phyloP scores from a whole-genome alignment of 2,329 filamentous ascomycete species.

The Cladosporium phlei region DNA sequence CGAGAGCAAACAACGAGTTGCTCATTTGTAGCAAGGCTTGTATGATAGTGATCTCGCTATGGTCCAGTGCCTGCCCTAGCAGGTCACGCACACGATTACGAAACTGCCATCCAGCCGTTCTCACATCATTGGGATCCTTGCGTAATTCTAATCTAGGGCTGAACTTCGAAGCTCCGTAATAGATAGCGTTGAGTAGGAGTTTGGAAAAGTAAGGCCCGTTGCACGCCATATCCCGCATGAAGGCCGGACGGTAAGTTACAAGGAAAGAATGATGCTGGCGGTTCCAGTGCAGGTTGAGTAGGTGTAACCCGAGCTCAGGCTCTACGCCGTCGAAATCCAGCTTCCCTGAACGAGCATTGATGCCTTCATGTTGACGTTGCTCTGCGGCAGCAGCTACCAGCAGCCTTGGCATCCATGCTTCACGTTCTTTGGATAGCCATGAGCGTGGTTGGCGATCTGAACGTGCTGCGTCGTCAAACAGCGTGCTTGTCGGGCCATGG shows the following conservation, averaged over 20 bases:
- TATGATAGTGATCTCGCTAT: constrained; percentile 6
- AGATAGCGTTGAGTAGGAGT: constrained; percentile 11
- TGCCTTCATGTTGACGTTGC: constrained; percentile 48
- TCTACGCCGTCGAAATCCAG: constrained; percentile 55
- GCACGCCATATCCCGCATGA: constrained; percentile 21
- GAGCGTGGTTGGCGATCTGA: constrained; percentile 11
- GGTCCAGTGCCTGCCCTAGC: constrained; percentile 6
- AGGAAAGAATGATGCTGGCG: constrained; percentile 22
- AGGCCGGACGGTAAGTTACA: constrained; percentile 22
- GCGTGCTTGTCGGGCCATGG: constrained; percentile 47
- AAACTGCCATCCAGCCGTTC: constrained; percentile 9
- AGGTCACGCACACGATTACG: constrained; percentile 6
- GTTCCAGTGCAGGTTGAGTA: constrained; percentile 44
- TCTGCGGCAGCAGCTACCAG: constrained; percentile 44
- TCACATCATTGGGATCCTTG: constrained; percentile 4
- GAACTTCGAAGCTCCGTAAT: constrained; percentile 8
- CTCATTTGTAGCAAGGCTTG: constrained; percentile 7
- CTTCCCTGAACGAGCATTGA: constrained; percentile 43
- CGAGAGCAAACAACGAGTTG: constrained; percentile 22
- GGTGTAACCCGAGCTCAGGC: constrained; percentile 48
- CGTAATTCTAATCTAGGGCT: constrained; percentile 5
- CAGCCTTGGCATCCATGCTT: constrained; percentile 35
- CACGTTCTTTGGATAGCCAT: constrained; percentile 19
- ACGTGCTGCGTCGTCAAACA: constrained; percentile 41
- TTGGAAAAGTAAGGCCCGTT: constrained; percentile 9